Evolutionary conservation across 2,329 filamentous ascomycete genomes (phyloP).

Genomic region (Penicillium rolfsii): DNA sequence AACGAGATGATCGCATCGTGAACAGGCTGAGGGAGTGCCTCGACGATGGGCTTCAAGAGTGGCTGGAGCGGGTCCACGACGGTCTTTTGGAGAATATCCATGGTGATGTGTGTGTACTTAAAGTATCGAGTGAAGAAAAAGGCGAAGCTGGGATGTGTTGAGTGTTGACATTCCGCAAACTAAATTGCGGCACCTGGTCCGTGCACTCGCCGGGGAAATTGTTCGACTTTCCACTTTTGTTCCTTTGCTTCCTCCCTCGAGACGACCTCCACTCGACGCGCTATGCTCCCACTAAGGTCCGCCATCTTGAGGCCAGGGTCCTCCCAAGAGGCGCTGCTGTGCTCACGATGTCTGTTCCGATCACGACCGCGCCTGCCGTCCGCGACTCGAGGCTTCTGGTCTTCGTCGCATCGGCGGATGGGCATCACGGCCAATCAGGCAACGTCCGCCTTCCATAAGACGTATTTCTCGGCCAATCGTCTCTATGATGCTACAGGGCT

Average conservation of each 20-base stretch:
- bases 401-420: constrained; percentile 37
- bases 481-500: constrained; percentile 22
- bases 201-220: constrained; percentile 35
- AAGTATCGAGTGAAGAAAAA: background rate
- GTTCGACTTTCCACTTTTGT: constrained; percentile 30
- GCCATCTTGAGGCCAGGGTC: constrained; percentile 39
- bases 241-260: constrained; percentile 12
- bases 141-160: constrained; percentile 3
- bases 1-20: constrained; percentile 75
- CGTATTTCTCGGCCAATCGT: constrained; percentile 47
- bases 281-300: constrained; percentile 45
- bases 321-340: constrained; percentile 37
- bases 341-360: constrained; percentile 40
- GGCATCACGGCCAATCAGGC: constrained; percentile 34
- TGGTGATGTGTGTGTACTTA: constrained; percentile 24
- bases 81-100: constrained; percentile 48
- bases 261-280: constrained; percentile 19
- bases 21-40: constrained; percentile 73
- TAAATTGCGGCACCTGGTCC: constrained; percentile 35
- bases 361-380: constrained; percentile 22
- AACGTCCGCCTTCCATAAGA: constrained; percentile 37
- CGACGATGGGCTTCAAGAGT: constrained; percentile 67
- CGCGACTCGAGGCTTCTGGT: constrained; percentile 37
- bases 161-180: constrained; percentile 26
- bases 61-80: constrained; percentile 50